Conservation (phyloP, 768 basidiomycete species). For the Polyporus arcularius region DNA sequence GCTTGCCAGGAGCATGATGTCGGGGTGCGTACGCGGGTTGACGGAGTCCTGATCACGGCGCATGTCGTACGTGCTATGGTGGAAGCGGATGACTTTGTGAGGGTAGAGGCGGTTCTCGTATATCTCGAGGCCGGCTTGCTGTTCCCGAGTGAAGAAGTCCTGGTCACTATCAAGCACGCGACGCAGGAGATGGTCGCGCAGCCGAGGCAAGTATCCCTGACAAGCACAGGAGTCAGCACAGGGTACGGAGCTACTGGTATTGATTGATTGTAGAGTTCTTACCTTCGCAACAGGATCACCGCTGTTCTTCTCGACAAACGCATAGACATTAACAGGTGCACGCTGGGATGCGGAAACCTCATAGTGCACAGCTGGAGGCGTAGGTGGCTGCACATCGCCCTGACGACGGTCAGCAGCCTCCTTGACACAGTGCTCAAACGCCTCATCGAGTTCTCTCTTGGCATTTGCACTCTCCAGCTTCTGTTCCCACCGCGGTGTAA, state of each 20-base stretch:
- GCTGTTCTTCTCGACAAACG: neutral
- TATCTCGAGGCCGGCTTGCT: slow-evolving; percentile 15
- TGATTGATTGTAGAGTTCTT: slow-evolving; percentile 7
- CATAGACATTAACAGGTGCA: neutral
- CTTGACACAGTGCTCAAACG: slow-evolving; percentile 6
- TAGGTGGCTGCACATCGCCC: neutral
- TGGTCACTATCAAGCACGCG: slow-evolving; percentile 32
- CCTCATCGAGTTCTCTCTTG: slow-evolving; percentile 18
- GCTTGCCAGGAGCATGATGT: slow-evolving; percentile 32
- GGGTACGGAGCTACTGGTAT: neutral
- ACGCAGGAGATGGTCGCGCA: slow-evolving; percentile 34
- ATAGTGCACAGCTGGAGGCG: slow-evolving; percentile 16
- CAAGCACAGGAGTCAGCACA: neutral
- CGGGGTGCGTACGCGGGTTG: slow-evolving; percentile 36
- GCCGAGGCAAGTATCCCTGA: slow-evolving; percentile 24
- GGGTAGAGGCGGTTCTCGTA: slow-evolving; percentile 29
- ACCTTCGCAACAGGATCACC: slow-evolving; percentile 34
- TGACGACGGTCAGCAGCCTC: neutral
- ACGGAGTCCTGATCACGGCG: slow-evolving; percentile 42
- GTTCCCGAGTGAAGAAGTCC: slow-evolving; percentile 20
- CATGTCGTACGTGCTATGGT: slow-evolving; percentile 46
- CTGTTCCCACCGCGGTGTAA: slow-evolving; percentile 2
- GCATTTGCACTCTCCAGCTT: slow-evolving; percentile 7
- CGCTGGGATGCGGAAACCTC: slow-evolving; percentile 20
- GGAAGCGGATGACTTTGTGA: slow-evolving; percentile 34